Evolutionary conservation across 768 basidiomycete species (phyloP).

Genomic region (Calocybe indica): DNA sequence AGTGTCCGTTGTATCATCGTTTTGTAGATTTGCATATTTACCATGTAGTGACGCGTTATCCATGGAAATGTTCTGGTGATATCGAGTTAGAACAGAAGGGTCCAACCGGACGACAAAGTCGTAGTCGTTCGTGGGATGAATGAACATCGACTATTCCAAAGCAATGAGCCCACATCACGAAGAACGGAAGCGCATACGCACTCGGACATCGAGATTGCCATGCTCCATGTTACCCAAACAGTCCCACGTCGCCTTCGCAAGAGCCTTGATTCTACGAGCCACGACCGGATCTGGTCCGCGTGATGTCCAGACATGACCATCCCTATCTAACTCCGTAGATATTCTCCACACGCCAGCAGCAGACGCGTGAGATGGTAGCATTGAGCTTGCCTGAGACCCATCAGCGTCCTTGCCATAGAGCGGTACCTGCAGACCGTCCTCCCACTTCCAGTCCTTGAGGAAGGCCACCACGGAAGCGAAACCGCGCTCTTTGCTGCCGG

Average conservation of each 20-base stretch:
- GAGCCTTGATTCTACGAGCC: conserved; percentile 61
- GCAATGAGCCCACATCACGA: conserved; percentile 1
- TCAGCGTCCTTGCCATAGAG: conserved; percentile 43
- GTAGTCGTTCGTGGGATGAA: conserved; percentile 80
- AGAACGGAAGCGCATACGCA: conserved; percentile 19
- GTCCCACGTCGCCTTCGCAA: conserved; percentile 73
- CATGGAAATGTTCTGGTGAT: conserved; percentile 62
- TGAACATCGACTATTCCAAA: conserved; percentile 64
- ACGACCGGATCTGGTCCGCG: conserved; percentile 62
- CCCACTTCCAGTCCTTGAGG: conserved; percentile 83
- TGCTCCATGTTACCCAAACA: conserved; percentile 47
- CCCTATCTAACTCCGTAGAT: conserved; percentile 69
- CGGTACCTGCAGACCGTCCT: conserved; percentile 66
- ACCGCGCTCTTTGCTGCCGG: conserved; percentile 73
- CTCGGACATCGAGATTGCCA: conserved; percentile 53
- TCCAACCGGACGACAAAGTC: conserved; percentile 80
- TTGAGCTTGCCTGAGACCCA: conserved; percentile 6
- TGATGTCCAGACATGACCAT: conserved; percentile 74
- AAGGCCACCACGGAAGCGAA: conserved; percentile 71
- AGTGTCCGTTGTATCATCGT: conserved; percentile 18
- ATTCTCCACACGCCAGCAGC: conserved; percentile 65
- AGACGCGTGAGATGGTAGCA: conserved; percentile 17
- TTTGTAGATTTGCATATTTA: conserved; percentile 40
- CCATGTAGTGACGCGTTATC: conserved; percentile 41
- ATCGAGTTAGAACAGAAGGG: conserved; percentile 56